Percentiles rank a stretch among this genome's conserved stretches.
Evolutionary conservation across 768 basidiomycete species (phyloP).

Genomic region (Mycena epipterygia): DNA sequence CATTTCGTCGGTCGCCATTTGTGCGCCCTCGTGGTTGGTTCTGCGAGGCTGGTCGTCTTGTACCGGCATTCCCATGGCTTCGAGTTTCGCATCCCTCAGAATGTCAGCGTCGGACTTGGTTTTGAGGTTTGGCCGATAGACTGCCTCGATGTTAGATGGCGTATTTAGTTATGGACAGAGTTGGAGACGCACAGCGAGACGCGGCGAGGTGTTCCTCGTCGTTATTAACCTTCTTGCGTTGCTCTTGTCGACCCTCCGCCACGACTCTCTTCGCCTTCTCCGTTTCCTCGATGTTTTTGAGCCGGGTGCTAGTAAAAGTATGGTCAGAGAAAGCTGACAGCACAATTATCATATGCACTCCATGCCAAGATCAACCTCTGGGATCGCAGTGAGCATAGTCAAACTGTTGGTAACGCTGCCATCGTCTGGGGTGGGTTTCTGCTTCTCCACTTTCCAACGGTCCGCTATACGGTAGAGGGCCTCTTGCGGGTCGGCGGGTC

Average conservation of each 20-base stretch:
- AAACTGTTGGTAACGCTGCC: conserved; percentile 94
- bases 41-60: conserved; percentile 63
- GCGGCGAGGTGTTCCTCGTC: conserved; percentile 91
- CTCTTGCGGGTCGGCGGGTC: conserved; percentile 78
- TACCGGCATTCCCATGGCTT: conserved; percentile 84
- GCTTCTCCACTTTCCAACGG: conserved; percentile 71
- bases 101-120: conserved; percentile 92
- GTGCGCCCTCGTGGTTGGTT: conserved; percentile 69
- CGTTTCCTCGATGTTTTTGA: conserved; percentile 97
- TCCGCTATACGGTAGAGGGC: conserved; percentile 82
- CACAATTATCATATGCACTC: conserved; percentile 74
- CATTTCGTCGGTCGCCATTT: conserved; percentile 93
- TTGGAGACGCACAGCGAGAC: conserved; percentile 80
- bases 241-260: conserved; percentile 76
- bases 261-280: conserved; percentile 95
- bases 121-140: conserved; percentile 87
- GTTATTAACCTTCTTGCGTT: conserved; percentile 59
- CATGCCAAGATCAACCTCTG: conserved; percentile 98
- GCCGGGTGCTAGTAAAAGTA: conserved; percentile 70
- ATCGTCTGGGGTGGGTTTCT: conserved; percentile 78
- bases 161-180: background rate
- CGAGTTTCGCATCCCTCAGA: conserved; percentile 87
- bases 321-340: conserved; percentile 8
- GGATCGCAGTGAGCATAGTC: conserved; percentile 97
- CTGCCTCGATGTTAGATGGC: conserved; percentile 53